phyloP scores from a whole-genome alignment of 768 basidiomycete species.

The Phlebiopsis gigantea region DNA sequence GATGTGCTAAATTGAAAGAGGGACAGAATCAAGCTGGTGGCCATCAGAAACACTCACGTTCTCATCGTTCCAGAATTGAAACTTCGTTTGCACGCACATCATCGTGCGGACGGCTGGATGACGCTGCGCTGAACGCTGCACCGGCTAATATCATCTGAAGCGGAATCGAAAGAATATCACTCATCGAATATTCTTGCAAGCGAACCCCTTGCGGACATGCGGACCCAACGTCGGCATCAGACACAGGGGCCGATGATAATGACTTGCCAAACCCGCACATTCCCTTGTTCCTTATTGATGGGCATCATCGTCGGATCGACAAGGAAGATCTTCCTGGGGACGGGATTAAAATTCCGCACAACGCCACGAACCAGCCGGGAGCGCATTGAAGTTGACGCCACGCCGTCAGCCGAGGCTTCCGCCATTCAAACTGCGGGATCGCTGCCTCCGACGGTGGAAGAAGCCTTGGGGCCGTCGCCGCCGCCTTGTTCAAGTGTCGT shows the following conservation, averaged over 20 bases:
- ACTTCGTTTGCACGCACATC: not conserved
- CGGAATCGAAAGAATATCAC: not conserved
- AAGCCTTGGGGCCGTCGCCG: too few relatives aligned
- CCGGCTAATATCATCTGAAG: not conserved
- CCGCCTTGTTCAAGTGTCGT: too few relatives aligned
- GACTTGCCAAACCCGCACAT: not conserved
- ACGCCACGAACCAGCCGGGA: not conserved
- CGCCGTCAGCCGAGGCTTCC: not conserved
- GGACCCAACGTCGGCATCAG: not conserved
- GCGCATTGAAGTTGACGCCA: not conserved
- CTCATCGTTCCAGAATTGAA: not conserved
- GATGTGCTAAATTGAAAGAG: not conserved
- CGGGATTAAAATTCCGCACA: not conserved
- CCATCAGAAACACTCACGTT: constrained; percentile 1
- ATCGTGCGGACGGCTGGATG: not conserved
- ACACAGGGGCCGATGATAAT: not conserved
- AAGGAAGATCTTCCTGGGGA: not conserved
- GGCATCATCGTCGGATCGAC: not conserved
- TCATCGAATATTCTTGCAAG: not conserved
- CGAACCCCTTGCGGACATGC: not conserved
- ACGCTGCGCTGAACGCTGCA: not conserved
- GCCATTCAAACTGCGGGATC: not conserved
- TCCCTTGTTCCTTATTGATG: not conserved
- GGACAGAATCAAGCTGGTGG: not conserved
- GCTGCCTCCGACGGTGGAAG: too few relatives aligned